Conservation (phyloP, 495 filamentous ascomycete genomes). For the Podospora tetraspora region DNA sequence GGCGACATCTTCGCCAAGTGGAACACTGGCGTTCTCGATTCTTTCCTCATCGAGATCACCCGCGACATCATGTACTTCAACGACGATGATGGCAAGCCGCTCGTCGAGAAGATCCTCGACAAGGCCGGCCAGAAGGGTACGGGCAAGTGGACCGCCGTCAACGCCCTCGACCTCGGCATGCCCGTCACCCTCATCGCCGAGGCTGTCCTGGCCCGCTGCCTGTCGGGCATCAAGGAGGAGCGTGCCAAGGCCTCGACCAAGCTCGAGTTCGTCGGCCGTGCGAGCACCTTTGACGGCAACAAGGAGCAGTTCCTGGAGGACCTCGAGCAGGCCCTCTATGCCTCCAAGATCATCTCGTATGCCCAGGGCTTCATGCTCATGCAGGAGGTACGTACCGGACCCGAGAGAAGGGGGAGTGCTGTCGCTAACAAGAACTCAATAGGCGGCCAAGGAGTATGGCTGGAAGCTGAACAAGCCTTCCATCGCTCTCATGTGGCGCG, state of each 20-base stretch:
- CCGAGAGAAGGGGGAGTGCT: no score
- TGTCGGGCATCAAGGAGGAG: constrained; percentile 92
- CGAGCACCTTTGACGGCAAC: constrained; percentile 77
- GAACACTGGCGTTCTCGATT: constrained; percentile 98
- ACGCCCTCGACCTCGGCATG: constrained; percentile 97
- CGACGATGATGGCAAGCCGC: constrained; percentile 82
- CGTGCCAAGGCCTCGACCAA: constrained; percentile 74
- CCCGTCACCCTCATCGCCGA: constrained; percentile 97
- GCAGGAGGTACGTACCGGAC: constrained; percentile 69
- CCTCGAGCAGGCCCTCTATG: constrained; percentile 97
- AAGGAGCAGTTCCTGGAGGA: constrained; percentile 90
- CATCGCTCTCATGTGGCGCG: constrained; percentile 99
- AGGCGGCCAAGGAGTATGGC: constrained; percentile 87
- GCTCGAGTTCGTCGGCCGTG: constrained; percentile 66
- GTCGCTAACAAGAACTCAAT: constrained; percentile 21
- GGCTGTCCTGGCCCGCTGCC: constrained; percentile 89
- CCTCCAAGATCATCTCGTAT: constrained; percentile 99
- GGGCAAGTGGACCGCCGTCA: constrained; percentile 99
- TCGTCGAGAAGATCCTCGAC: constrained; percentile 98
- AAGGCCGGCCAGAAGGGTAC: constrained; percentile 99
- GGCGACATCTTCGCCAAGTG: constrained; percentile 90
- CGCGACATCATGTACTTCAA: constrained; percentile 95
- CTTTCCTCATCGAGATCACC: constrained; percentile 99
- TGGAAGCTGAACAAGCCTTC: constrained; percentile 99
- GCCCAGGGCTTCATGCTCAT: constrained; percentile 99